Conservation (phyloP, 2,329 filamentous ascomycete genomes). For the Triangularia verruculosa region DNA sequence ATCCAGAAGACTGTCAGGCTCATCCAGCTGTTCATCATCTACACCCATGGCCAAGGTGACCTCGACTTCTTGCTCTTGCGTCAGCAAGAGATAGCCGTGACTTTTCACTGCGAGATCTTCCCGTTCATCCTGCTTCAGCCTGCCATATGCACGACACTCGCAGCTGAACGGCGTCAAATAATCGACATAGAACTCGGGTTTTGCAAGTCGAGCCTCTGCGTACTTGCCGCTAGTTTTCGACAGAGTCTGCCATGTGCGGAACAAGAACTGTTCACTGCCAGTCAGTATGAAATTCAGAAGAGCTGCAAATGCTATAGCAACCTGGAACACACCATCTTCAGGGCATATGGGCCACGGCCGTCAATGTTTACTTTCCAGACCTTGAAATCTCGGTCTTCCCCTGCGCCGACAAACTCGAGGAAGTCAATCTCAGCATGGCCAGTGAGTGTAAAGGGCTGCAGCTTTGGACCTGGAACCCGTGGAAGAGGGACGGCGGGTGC, state of each 20-base stretch:
- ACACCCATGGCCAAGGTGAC: neutral
- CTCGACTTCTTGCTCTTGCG: conserved; percentile 7
- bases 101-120: conserved; percentile 16
- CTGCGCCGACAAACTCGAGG: neutral
- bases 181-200: conserved; percentile 2
- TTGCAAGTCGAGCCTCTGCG: neutral
- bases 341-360: conserved; percentile 2
- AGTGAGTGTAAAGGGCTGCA: conserved; percentile 11
- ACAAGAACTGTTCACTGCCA: neutral
- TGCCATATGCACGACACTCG: conserved; percentile 21
- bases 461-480: conserved; percentile 13
- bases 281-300: too few relatives aligned
- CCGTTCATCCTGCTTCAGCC: conserved; percentile 16
- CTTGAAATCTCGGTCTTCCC: neutral
- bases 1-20: neutral
- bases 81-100: conserved; percentile 20
- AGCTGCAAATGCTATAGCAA: too few relatives aligned
- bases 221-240: neutral
- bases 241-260: neutral
- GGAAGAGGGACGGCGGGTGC: conserved; percentile 5
- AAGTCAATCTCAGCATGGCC: conserved; percentile 12
- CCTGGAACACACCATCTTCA: conserved; percentile 10
- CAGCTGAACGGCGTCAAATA: conserved; percentile 19
- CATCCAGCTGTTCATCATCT: too few relatives aligned
- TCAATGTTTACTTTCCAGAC: conserved; percentile 17